A percentile compares a stretch with the other conserved stretches of the same genome.
phyloP scores from a whole-genome alignment of 352 stramenopile genomes.

The Pythium volutum region DNA sequence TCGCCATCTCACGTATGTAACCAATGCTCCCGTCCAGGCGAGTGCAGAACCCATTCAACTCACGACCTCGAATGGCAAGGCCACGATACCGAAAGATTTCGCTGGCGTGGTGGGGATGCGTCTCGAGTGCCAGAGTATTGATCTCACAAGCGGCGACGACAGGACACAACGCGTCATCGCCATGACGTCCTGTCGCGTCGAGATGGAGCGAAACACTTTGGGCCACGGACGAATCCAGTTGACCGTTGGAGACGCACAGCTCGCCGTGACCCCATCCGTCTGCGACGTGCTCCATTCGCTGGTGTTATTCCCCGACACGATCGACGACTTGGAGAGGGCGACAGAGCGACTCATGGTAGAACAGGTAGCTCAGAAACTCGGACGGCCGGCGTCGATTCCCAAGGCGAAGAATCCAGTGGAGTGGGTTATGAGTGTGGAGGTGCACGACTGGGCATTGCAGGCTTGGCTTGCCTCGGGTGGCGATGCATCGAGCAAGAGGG shows the following conservation, averaged over 20 bases:
- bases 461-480: slow-evolving; percentile 3
- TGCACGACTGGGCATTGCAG: slow-evolving; percentile 19
- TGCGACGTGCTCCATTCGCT: slow-evolving; percentile 24
- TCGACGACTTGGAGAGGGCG: slow-evolving; percentile 17
- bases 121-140: slow-evolving; percentile 16
- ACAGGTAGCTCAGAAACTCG: background rate
- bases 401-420: slow-evolving; percentile 10
- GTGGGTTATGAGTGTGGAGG: slow-evolving; percentile 14
- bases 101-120: background rate
- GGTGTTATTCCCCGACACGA: slow-evolving; percentile 18
- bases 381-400: background rate
- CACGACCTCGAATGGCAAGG: background rate
- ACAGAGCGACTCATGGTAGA: slow-evolving; percentile 18
- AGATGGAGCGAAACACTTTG: slow-evolving; percentile 13
- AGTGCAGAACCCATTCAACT: background rate
- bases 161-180: background rate
- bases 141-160: background rate
- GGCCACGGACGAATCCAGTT: slow-evolving; percentile 11
- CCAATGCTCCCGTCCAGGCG: background rate
- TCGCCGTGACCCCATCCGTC: slow-evolving; percentile 8
- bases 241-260: background rate
- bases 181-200: background rate
- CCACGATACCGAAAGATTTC: background rate
- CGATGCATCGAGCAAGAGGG: background rate
- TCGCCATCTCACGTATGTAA: slow-evolving; percentile 7